Base-by-base conservation (phyloP, 257 asterid species). In the Misopates orontium region DNA sequence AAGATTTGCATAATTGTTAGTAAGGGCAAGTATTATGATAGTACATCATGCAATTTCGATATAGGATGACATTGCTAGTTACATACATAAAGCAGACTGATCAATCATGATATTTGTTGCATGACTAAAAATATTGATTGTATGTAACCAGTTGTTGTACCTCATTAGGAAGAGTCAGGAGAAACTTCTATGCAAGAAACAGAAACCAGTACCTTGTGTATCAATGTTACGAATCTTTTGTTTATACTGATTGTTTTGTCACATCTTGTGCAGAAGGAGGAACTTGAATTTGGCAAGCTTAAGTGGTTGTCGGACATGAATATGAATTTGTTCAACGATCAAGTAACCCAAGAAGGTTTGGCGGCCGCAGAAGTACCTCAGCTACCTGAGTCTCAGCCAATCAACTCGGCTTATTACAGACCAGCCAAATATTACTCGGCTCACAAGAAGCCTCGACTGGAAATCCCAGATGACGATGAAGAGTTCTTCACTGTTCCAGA, bases 351-450 rank as follows among this genome's bases (percentile, higher is more conserved):
- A 80, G 77, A 77, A 28, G 36, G 80, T 45, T 42, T 76, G 52
- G 75, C 88, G 5, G 92, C 95, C 8, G 98, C 95, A 0, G 99
- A 93, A 75, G 99, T 94, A 16, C 97, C 99, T 45, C 87, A 90
- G 80, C 86, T 94, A 10, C 84, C 85, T 0, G 75, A 61, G 21
- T 60, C 83, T 63, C 99, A 82, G 69, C 32, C 84, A 0, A 77
- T 68, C 63, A 71, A 28, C 80, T 3, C 51, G 47, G 59, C 66
- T 24, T 66, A 77, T 4, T 79, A 60, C 79, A 67, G 78, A 67
- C 68, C 78, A 21, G 44, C 83, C 8, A 85, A 78, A 63, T 68
- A 54, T 53, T 72, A 75, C 44, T 49, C 81, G 50, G 75, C 95
- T 45, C 66, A 79, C 84, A 90, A 90, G 90, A 93, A 82, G 81